Conservation (phyloP, 345 rosid species). For the Eucalyptus lansdowneana region DNA sequence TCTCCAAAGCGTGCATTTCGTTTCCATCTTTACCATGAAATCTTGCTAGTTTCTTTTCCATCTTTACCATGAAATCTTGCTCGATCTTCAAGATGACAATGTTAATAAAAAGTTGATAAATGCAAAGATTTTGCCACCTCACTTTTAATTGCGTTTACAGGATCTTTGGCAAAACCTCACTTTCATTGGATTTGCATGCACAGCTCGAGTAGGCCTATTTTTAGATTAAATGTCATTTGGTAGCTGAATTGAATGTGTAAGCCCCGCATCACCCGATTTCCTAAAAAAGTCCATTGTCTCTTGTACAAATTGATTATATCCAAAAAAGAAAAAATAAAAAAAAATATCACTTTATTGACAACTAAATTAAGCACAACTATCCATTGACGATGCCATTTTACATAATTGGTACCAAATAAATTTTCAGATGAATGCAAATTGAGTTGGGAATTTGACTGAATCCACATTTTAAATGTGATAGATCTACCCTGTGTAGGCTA, state of each 20-base stretch:
- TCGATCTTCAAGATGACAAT: background rate
- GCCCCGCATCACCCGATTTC: background rate
- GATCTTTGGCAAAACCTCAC: background rate
- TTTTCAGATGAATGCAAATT: too few species aligned
- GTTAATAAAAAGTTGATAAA: background rate
- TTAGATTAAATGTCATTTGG: background rate
- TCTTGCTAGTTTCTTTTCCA: too few species aligned
- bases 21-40: background rate
- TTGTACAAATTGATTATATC: too few species aligned
- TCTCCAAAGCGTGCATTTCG: background rate
- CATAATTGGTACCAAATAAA: too few species aligned
- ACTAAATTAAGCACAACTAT: too few species aligned
- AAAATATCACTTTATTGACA: too few species aligned
- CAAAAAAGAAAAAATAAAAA: too few species aligned
- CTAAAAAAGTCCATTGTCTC: background rate
- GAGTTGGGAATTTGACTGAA: too few species aligned
- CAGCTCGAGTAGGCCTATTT: rapidly evolving
- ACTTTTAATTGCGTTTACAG: background rate
- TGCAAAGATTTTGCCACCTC: background rate
- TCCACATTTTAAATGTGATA: too few species aligned
- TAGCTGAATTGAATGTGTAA: background rate
- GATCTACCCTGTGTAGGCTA: too few species aligned
- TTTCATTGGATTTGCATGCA: background rate
- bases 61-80: background rate
- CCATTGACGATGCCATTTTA: too few species aligned